phyloP scores from a whole-genome alignment of 108 stramenopile species.

The Nitzschia inconspicua region DNA sequence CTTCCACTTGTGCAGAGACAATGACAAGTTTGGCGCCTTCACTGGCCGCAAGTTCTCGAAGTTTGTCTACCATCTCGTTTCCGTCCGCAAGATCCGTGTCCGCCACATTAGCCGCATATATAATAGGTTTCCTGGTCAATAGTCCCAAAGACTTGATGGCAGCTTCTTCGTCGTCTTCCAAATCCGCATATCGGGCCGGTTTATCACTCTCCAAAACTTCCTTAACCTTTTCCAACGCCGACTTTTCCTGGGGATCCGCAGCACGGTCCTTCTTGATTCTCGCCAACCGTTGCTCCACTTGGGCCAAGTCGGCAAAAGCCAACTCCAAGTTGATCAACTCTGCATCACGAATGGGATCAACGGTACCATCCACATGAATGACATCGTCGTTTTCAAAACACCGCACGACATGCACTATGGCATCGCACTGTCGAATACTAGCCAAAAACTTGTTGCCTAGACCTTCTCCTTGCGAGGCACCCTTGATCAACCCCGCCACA shows the following conservation, averaged over 20 bases:
- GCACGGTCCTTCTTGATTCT: slow-evolving; percentile 74
- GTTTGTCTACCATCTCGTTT: slow-evolving; percentile 82
- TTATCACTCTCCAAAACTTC: slow-evolving; percentile 65
- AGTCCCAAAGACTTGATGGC: slow-evolving; percentile 82
- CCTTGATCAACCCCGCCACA: slow-evolving; percentile 98
- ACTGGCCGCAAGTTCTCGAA: slow-evolving; percentile 66
- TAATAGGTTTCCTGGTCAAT: slow-evolving; percentile 90
- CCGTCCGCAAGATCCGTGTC: slow-evolving; percentile 92
- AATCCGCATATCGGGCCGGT: slow-evolving; percentile 81
- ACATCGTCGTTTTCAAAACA: slow-evolving; percentile 99
- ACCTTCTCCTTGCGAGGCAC: slow-evolving; percentile 96
- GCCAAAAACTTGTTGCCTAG: slow-evolving; percentile 99
- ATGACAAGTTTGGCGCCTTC: slow-evolving; percentile 90
- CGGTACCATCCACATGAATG: slow-evolving; percentile 82
- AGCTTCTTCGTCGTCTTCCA: slow-evolving; percentile 79
- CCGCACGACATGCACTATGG: slow-evolving; percentile 74
- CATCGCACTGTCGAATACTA: slow-evolving; percentile 90
- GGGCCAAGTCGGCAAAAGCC: slow-evolving; percentile 92
- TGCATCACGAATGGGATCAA: slow-evolving; percentile 96
- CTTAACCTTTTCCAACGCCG: slow-evolving; percentile 83
- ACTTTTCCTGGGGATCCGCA: slow-evolving; percentile 66
- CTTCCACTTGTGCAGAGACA: slow-evolving; percentile 96
- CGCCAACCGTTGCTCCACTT: slow-evolving; percentile 91
- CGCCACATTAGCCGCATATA: slow-evolving; percentile 98
- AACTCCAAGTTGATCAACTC: slow-evolving; percentile 97